A percentile compares a stretch with the other conserved stretches of the same genome.
Conservation (phyloP, 805 yeast genomes). For the Debaryomyces tyrocola region DNA sequence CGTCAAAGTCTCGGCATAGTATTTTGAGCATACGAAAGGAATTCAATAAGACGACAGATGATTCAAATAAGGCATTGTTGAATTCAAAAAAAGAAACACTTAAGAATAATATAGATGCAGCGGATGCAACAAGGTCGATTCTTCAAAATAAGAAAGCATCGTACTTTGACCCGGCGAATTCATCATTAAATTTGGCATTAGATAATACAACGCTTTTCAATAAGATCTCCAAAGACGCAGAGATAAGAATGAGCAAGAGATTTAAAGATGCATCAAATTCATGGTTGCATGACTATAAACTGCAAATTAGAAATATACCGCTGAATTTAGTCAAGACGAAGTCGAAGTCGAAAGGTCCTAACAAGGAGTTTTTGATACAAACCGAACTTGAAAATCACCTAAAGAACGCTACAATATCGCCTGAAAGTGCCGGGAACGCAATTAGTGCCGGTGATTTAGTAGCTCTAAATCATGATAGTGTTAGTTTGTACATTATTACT, state of each 20-base stretch:
- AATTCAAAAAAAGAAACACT: neutral
- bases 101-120: neutral
- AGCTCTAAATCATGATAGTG: constrained; percentile 44
- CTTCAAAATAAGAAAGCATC: constrained; percentile 2
- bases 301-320: neutral
- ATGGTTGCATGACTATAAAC: constrained; percentile 17
- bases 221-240: constrained; percentile 15
- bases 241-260: constrained; percentile 19
- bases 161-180: constrained; percentile 23
- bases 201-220: constrained; percentile 18
- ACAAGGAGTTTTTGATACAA: neutral
- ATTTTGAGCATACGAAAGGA: neutral
- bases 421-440: constrained; percentile 13
- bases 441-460: constrained; percentile 64
- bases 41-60: neutral
- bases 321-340: neutral
- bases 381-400: constrained; percentile 6
- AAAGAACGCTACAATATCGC: constrained; percentile 16
- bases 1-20: neutral
- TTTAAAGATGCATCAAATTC: constrained; percentile 12
- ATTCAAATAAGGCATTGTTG: neutral
- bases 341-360: neutral
- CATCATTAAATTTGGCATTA: constrained; percentile 16
- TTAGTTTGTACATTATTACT: constrained; percentile 54
- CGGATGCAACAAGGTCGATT: constrained; percentile 3